Percentiles rank a stretch among this genome's conserved stretches.
Evolutionary conservation across 1,139 yeast species (phyloP).

Genomic region (Hanseniaspora sp.): DNA sequence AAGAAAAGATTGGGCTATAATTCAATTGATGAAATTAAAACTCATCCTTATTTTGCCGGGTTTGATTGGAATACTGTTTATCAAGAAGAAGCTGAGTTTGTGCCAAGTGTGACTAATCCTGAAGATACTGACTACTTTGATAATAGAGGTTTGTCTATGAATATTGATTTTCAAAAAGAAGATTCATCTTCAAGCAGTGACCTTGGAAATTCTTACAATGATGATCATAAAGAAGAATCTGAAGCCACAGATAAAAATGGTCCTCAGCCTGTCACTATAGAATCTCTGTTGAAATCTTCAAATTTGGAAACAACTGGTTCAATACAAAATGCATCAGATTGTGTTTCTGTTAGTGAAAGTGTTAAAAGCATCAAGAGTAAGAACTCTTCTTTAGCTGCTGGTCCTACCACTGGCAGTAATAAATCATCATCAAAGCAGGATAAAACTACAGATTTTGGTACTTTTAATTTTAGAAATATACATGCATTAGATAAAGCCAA

Average conservation of each 20-base stretch:
- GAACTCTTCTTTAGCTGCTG: background rate
- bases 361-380: background rate
- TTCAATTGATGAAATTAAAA: slow-evolving; percentile 69
- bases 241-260: slow-evolving; percentile 15
- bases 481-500: slow-evolving; percentile 88
- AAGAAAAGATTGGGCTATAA: slow-evolving; percentile 56
- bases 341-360: background rate
- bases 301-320: slow-evolving; percentile 16
- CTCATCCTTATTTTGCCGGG: slow-evolving; percentile 63
- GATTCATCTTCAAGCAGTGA: slow-evolving; percentile 16
- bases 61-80: slow-evolving; percentile 69
- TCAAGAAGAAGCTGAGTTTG: slow-evolving; percentile 68
- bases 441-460: slow-evolving; percentile 84
- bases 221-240: slow-evolving; percentile 23
- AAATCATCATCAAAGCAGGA: slow-evolving; percentile 36
- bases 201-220: slow-evolving; percentile 19
- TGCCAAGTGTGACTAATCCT: slow-evolving; percentile 69
- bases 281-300: slow-evolving; percentile 26
- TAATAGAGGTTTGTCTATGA: slow-evolving; percentile 68
- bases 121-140: slow-evolving; percentile 91
- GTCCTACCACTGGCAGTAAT: background rate
- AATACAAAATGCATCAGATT: background rate
- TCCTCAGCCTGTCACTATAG: slow-evolving; percentile 25
- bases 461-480: slow-evolving; percentile 79
- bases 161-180: slow-evolving; percentile 36